A percentile compares a stretch with the other conserved stretches of the same genome.
phyloP scores from a whole-genome alignment of 2,329 filamentous ascomycete genomes.

The Venturia aucupariae region DNA sequence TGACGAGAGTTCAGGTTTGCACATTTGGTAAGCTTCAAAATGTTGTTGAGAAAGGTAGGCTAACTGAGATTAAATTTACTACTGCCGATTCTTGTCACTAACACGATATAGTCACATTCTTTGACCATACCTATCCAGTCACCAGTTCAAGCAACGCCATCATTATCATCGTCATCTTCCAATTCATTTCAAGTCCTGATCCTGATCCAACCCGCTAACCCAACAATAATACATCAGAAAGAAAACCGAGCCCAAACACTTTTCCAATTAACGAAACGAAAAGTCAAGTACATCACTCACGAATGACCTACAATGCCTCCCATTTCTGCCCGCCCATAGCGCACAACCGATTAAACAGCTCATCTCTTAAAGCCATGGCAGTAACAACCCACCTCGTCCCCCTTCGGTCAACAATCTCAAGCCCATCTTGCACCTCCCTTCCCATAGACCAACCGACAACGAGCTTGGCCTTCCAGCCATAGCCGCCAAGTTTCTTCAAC shows the following conservation, averaged over 20 bases:
- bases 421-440: conserved; percentile 63
- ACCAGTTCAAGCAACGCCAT: too few species aligned
- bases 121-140: too few species aligned
- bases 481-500: conserved; percentile 68
- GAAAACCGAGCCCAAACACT: neutral
- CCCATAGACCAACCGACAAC: conserved; percentile 72
- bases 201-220: neutral
- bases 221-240: neutral
- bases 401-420: conserved; percentile 54
- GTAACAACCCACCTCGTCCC: conserved; percentile 52
- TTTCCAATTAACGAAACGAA: neutral
- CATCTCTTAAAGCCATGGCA: conserved; percentile 62
- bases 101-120: too few species aligned
- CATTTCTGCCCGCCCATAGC: conserved; percentile 75
- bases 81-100: too few species aligned
- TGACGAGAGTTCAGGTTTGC: too few species aligned
- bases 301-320: conserved; percentile 56
- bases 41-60: too few species aligned
- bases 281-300: neutral
- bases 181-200: too few species aligned
- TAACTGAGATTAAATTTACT: too few species aligned
- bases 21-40: too few species aligned
- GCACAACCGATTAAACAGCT: conserved; percentile 71
- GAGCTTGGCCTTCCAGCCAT: conserved; percentile 78
- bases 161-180: too few species aligned